These are phyloP conservation scores for Solanum neorickii DNA, from an alignment of 257 asterid species.

Conservation along the genomic window DNA sequence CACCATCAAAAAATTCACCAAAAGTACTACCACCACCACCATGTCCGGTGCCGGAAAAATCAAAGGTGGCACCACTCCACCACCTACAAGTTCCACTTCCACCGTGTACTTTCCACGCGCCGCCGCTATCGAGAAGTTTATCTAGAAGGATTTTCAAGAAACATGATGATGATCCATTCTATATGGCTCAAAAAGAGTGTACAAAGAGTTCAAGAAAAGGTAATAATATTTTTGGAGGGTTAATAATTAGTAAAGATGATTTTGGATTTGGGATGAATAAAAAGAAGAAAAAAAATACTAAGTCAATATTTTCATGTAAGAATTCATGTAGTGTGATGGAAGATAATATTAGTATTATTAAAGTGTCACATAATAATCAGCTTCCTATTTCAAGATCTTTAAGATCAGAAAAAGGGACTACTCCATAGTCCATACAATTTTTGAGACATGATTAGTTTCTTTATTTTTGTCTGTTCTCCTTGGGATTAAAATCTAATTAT, in stretches of 20 bases:
- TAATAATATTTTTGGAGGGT: background rate
- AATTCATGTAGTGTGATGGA: constrained; percentile 24
- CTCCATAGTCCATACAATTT: background rate
- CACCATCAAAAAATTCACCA: background rate
- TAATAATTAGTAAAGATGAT: background rate
- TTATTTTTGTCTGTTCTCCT: background rate
- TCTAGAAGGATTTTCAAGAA: constrained; percentile 27
- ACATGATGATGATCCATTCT: constrained; percentile 44
- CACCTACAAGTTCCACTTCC: constrained; percentile 29
- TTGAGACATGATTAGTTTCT: background rate
- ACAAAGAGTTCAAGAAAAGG: constrained; percentile 42
- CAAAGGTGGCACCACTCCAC: constrained; percentile 13
- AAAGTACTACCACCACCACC: constrained; percentile 47
- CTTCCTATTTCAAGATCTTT: constrained; percentile 40
- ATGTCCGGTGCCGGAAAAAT: constrained; percentile 15
- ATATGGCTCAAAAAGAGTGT: constrained; percentile 56
- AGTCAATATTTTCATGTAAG: constrained; percentile 45
- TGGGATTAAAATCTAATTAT: background rate
- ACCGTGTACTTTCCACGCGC: constrained; percentile 34
- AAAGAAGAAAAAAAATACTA: constrained; percentile 39
- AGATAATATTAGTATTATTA: constrained; percentile 22
- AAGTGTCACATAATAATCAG: constrained; percentile 8
- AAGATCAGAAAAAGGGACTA: background rate
- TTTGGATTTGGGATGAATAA: constrained; percentile 16
- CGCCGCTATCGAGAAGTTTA: background rate